Conservation (phyloP, 2,329 filamentous ascomycete species). For the Dothideomycetidae sp. region DNA sequence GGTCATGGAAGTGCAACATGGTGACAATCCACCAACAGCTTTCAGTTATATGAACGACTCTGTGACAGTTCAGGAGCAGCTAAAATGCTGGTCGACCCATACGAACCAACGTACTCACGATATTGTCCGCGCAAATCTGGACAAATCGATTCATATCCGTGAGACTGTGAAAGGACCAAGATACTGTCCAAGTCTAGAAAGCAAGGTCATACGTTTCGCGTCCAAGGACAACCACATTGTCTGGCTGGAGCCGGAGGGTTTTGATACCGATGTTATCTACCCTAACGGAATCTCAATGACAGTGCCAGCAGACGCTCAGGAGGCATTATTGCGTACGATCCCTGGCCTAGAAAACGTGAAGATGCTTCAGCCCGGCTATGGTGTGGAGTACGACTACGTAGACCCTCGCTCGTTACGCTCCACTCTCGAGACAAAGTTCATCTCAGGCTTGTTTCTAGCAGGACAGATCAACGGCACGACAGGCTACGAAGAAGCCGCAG, state of each 20-base stretch:
- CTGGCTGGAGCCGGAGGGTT: constrained; percentile 95
- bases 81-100: constrained; percentile 74
- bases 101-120: constrained; percentile 75
- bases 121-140: constrained; percentile 75
- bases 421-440: constrained; percentile 89
- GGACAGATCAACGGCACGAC: constrained; percentile 98
- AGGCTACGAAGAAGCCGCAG: constrained; percentile 93
- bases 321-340: constrained; percentile 71
- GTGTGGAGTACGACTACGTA: constrained; percentile 97
- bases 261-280: constrained; percentile 78
- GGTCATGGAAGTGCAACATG: constrained; percentile 55
- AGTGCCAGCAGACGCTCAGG: constrained; percentile 74
- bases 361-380: constrained; percentile 92
- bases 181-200: constrained; percentile 91
- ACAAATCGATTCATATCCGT: constrained; percentile 90
- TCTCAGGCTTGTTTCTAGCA: constrained; percentile 75
- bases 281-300: constrained; percentile 98
- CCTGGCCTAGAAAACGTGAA: constrained; percentile 73
- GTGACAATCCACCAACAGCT: constrained; percentile 72
- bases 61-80: constrained; percentile 66
- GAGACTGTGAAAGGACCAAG: constrained; percentile 88
- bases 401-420: constrained; percentile 76
- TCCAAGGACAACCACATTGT: constrained; percentile 73
- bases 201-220: constrained; percentile 78
- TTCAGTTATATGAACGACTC: constrained; percentile 80